Conservation (phyloP, 2,329 filamentous ascomycete genomes). For the Diaporthe citrichinensis region DNA sequence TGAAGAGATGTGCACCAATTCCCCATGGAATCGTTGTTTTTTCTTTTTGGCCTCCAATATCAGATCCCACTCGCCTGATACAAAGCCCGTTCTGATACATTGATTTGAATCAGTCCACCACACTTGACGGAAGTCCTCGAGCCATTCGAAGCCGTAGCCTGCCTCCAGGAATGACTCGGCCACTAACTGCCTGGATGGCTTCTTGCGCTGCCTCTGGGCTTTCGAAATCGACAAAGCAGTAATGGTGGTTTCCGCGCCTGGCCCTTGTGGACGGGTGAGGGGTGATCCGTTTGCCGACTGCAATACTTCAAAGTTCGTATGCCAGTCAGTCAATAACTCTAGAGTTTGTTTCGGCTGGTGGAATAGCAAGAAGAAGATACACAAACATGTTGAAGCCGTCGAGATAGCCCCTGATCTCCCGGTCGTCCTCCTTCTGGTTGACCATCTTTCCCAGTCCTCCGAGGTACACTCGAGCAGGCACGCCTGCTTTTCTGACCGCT, state of each 20-base stretch:
- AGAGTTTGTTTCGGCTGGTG: not conserved
- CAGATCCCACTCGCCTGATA: too few species aligned
- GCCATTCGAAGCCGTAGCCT: constrained; percentile 42
- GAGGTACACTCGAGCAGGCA: constrained; percentile 62
- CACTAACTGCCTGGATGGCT: constrained; percentile 62
- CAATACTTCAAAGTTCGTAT: constrained; percentile 44
- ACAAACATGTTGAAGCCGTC: constrained; percentile 60
- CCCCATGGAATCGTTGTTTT: too few species aligned
- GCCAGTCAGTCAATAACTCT: constrained; percentile 5
- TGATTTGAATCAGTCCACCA: not conserved
- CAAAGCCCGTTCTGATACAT: too few species aligned
- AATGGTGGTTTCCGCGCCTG: constrained; percentile 71
- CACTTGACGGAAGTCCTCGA: not conserved
- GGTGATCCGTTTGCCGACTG: constrained; percentile 68
- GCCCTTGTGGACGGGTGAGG: constrained; percentile 68
- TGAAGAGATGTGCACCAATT: too few species aligned
- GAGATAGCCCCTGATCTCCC: constrained; percentile 63
- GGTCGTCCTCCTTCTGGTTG: constrained; percentile 61
- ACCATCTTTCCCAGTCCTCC: constrained; percentile 65
- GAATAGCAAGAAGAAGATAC: not conserved
- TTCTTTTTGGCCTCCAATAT: too few species aligned
- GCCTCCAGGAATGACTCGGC: constrained; percentile 44
- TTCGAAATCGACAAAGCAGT: constrained; percentile 76
- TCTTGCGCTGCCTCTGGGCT: constrained; percentile 66
- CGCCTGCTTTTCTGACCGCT: constrained; percentile 47